These are phyloP conservation scores for Fusarium ramigenum DNA, from an alignment of 2,329 filamentous ascomycete species.

Conservation along the genomic window DNA sequence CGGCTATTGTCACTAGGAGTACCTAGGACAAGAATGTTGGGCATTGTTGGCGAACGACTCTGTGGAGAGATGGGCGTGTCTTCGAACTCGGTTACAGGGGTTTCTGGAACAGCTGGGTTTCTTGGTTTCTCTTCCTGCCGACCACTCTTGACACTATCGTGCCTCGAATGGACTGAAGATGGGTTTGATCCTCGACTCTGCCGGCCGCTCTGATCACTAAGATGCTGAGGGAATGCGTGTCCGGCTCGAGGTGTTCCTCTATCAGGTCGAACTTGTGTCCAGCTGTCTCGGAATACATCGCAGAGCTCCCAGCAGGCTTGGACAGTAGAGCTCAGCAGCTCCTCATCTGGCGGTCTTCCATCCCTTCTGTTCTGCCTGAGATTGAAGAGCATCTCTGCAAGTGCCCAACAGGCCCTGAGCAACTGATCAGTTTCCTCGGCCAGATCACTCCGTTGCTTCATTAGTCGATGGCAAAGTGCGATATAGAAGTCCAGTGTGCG, in stretches of 20 bases:
- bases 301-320: slow-evolving; percentile 96
- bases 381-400: slow-evolving; percentile 93
- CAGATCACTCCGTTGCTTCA: slow-evolving; percentile 87
- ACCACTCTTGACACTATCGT: slow-evolving; percentile 60
- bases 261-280: slow-evolving; percentile 88
- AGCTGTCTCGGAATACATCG: slow-evolving; percentile 91
- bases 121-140: slow-evolving; percentile 59
- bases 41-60: slow-evolving; percentile 76
- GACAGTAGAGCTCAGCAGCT: slow-evolving; percentile 85
- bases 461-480: slow-evolving; percentile 91
- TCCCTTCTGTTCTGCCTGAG: slow-evolving; percentile 84
- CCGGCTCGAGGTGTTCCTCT: slow-evolving; percentile 84
- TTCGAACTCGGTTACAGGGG: slow-evolving; percentile 94
- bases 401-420: slow-evolving; percentile 85
- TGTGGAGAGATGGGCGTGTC: slow-evolving; percentile 87
- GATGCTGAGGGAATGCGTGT: slow-evolving; percentile 75
- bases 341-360: slow-evolving; percentile 78
- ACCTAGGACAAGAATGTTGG: slow-evolving; percentile 88
- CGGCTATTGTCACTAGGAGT: slow-evolving; percentile 68
- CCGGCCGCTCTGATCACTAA: slow-evolving; percentile 59
- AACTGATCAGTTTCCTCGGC: slow-evolving; percentile 86
- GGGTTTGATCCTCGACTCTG: slow-evolving; percentile 62
- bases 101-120: slow-evolving; percentile 75
- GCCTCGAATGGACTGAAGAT: slow-evolving; percentile 61
- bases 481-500: slow-evolving; percentile 94